These are phyloP conservation scores for Sonneratia caseolaris DNA, from an alignment of 345 rosid species.

Conservation along the genomic window DNA sequence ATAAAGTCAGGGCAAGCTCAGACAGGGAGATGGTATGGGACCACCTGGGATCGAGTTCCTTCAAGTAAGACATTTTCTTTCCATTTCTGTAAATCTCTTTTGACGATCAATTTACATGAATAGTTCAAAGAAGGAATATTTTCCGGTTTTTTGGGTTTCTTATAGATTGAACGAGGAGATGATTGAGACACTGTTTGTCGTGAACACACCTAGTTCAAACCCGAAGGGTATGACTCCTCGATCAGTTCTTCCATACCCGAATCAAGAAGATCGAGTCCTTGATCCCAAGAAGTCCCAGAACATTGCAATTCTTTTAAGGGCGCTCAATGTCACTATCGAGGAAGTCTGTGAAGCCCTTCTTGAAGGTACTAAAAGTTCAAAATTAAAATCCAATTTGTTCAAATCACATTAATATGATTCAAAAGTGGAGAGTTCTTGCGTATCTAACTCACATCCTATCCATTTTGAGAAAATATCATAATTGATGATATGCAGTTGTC, in stretches of 20 bases:
- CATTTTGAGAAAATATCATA: too few species aligned
- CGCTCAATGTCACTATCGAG: slow-evolving; percentile 83
- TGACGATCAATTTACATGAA: neutral
- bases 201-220: slow-evolving; percentile 47
- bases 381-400: neutral
- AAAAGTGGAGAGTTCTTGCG: neutral
- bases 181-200: slow-evolving; percentile 73
- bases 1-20: slow-evolving; percentile 93
- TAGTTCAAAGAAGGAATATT: neutral
- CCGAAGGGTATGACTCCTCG: slow-evolving; percentile 48
- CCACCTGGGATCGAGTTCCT: slow-evolving; percentile 67
- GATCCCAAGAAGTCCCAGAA: slow-evolving; percentile 97
- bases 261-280: slow-evolving; percentile 72
- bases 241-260: slow-evolving; percentile 37
- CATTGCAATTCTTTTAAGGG: slow-evolving; percentile 82
- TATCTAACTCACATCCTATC: neutral
- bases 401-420: neutral
- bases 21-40: slow-evolving; percentile 97
- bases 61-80: slow-evolving; percentile 36
- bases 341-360: slow-evolving; percentile 96
- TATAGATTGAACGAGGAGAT: slow-evolving; percentile 88
- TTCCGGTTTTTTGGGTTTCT: slow-evolving; percentile 8
- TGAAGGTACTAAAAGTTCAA: slow-evolving; percentile 49
- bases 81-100: neutral
- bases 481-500: neutral